These are phyloP conservation scores for Colletotrichum salicis DNA, from an alignment of 2,329 filamentous ascomycete genomes.

Conservation along the genomic window DNA sequence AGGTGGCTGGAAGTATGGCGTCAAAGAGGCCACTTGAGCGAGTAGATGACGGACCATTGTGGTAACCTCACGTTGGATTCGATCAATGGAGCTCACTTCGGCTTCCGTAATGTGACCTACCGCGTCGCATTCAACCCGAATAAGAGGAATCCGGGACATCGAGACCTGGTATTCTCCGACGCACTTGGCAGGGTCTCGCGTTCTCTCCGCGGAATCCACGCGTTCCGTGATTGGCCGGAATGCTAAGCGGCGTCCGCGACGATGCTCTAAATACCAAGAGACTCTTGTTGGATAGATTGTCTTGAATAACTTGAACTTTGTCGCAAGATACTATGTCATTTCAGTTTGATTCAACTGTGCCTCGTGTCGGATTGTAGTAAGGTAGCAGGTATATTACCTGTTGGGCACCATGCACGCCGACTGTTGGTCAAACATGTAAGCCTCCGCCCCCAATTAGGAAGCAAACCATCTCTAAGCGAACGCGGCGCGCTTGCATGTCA, in stretches of 20 bases:
- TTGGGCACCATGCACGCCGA: not conserved
- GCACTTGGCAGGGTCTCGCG: not conserved
- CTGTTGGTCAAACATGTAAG: not conserved
- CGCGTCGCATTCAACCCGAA: not conserved
- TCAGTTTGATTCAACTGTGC: not conserved
- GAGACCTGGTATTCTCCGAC: not conserved
- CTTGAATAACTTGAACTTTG: not conserved
- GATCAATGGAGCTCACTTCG: not conserved
- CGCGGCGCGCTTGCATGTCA: too few species aligned
- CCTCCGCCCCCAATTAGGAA: not conserved
- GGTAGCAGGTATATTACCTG: not conserved
- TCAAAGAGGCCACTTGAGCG: not conserved
- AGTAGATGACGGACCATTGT: not conserved
- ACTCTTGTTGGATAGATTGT: not conserved
- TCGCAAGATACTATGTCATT: too few species aligned
- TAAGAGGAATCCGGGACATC: not conserved
- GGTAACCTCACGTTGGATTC: not conserved
- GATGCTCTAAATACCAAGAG: not conserved
- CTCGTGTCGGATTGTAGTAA: not conserved
- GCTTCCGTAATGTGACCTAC: not conserved
- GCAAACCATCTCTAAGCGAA: not conserved
- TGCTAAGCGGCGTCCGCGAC: not conserved
- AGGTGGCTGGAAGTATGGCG: constrained; percentile 15
- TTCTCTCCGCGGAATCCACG: not conserved
- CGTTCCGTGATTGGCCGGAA: too few species aligned